These are phyloP conservation scores for Maudiozyma humilis DNA, from an alignment of 1,139 yeast species.

Conservation along the genomic window DNA sequence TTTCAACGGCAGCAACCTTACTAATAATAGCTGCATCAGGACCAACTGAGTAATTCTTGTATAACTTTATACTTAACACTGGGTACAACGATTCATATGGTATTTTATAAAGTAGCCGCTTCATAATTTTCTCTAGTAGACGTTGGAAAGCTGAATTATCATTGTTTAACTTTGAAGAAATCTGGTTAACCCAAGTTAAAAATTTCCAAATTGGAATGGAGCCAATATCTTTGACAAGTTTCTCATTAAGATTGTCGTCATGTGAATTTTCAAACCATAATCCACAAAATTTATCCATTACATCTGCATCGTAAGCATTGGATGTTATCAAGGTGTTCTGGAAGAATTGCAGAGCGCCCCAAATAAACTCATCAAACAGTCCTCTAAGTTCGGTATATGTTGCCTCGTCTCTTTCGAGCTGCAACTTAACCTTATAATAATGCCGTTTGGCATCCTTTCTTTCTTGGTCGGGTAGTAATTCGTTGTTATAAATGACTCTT, in stretches of 20 bases:
- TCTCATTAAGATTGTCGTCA: constrained; percentile 36
- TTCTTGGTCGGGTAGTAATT: constrained; percentile 37
- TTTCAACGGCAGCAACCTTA: constrained; percentile 45
- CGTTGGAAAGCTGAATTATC: constrained; percentile 48
- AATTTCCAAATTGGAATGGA: constrained; percentile 52
- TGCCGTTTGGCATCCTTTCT: constrained; percentile 46
- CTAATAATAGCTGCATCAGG: constrained; percentile 36
- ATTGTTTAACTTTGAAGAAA: constrained; percentile 59
- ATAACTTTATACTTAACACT: constrained; percentile 48
- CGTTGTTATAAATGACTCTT: constrained; percentile 37
- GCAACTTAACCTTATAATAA: constrained; percentile 41
- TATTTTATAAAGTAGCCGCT: constrained; percentile 47
- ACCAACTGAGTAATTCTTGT: constrained; percentile 33
- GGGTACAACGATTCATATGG: constrained; percentile 76
- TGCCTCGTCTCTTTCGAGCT: constrained; percentile 42
- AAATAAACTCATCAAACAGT: constrained; percentile 40
- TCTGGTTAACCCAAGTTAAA: constrained; percentile 76
- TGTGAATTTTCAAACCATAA: constrained; percentile 68
- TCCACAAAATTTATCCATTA: constrained; percentile 70
- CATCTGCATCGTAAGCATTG: constrained; percentile 46
- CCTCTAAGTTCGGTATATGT: constrained; percentile 37
- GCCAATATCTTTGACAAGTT: constrained; percentile 32
- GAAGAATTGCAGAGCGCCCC: constrained; percentile 54
- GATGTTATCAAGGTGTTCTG: constrained; percentile 43
- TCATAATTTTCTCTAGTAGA: constrained; percentile 43